Percentiles rank a stretch among this genome's conserved stretches.
Conservation (phyloP, 306 rosid genomes). For the Glycine soja region DNA sequence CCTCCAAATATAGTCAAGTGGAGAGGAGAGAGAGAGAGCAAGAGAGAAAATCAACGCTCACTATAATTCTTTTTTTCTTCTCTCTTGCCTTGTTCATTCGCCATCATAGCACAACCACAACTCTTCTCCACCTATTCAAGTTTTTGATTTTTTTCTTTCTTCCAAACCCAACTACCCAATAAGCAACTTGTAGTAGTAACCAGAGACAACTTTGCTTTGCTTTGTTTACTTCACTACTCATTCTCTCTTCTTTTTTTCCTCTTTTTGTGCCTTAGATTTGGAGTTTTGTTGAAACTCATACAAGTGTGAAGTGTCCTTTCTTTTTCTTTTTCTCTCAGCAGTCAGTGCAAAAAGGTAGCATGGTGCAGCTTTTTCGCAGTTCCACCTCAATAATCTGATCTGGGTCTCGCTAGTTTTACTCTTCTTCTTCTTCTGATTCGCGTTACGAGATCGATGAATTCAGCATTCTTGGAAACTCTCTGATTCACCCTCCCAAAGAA, state of each 20-base stretch:
- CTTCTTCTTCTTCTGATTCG: slow-evolving; percentile 7
- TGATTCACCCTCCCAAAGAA: slow-evolving; percentile 37
- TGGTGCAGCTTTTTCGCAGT: slow-evolving; percentile 40
- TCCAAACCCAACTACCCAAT: slow-evolving; percentile 59
- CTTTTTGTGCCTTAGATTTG: slow-evolving; percentile 58
- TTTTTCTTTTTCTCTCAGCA: slow-evolving; percentile 30
- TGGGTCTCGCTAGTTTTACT: slow-evolving; percentile 34
- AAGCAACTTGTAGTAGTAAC: slow-evolving; percentile 14
- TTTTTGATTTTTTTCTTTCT: slow-evolving; percentile 37
- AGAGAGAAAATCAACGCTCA: slow-evolving; percentile 61
- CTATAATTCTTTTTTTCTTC: slow-evolving; percentile 47
- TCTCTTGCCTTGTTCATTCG: slow-evolving; percentile 54
- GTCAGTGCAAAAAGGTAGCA: slow-evolving; percentile 44
- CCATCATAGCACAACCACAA: slow-evolving; percentile 47
- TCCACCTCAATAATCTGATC: slow-evolving; percentile 61
- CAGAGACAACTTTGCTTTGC: slow-evolving; percentile 24
- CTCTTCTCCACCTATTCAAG: slow-evolving; percentile 22
- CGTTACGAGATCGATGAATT: slow-evolving; percentile 52
- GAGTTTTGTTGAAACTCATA: slow-evolving; percentile 41
- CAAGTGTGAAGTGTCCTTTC: neutral
- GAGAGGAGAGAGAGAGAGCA: slow-evolving; percentile 48
- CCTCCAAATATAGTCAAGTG: slow-evolving; percentile 78
- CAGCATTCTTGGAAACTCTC: slow-evolving; percentile 51
- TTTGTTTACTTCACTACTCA: slow-evolving; percentile 18
- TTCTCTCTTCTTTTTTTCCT: slow-evolving; percentile 31